Base-by-base conservation (phyloP, 1,139 yeast species). In the Geotrichum bryndzae region DNA sequence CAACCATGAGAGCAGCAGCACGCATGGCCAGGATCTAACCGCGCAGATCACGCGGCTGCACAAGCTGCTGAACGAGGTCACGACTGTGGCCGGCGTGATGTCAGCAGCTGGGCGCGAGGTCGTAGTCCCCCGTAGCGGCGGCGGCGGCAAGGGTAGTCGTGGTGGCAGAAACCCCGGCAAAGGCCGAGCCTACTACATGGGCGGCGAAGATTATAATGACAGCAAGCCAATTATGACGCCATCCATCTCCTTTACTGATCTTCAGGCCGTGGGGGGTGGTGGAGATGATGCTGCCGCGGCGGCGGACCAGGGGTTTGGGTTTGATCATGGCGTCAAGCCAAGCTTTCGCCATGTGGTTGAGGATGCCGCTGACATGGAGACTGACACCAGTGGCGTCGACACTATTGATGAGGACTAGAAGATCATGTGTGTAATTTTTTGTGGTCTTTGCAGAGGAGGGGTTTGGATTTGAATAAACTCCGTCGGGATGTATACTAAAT, bases 381-480 rank as follows among this genome's bases (percentile, higher is more conserved):
- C 60, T 2, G 60, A 58, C n/a, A 58, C 57, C 22, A 53, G 57
- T n/a, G 60, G 57, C 15, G 48, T 46, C 8, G 60, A 54, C 8
- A 48, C 57, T 1, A 22, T 58, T 22, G 60, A 53, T 23, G 59
- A 57, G 27, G 41, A 51, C 27, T 56, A 58, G 15, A 25, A 18
- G 6, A 8, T 35, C 2, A 33, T 1, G 2, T 35, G 46, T 2
- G 46, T 41, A 22, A 27, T 27, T 6, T 27, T 27, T 3, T 27
- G 31, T 1, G 3, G 31, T 27, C 6, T 27, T 27, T 27, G 31
- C 6, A 27, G 18, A 27, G 31, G 6, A 27, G 31, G 31, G 3
- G 31, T 27, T 18, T 18, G 18, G 18, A 18, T 18, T 1, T 18
- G 18, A 18, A 18, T 18, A 18, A 18, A 18, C 18, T 18, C 18